These are phyloP conservation scores for Pythium utonaiense DNA, from an alignment of 352 stramenopile genomes.

Conservation along the genomic window DNA sequence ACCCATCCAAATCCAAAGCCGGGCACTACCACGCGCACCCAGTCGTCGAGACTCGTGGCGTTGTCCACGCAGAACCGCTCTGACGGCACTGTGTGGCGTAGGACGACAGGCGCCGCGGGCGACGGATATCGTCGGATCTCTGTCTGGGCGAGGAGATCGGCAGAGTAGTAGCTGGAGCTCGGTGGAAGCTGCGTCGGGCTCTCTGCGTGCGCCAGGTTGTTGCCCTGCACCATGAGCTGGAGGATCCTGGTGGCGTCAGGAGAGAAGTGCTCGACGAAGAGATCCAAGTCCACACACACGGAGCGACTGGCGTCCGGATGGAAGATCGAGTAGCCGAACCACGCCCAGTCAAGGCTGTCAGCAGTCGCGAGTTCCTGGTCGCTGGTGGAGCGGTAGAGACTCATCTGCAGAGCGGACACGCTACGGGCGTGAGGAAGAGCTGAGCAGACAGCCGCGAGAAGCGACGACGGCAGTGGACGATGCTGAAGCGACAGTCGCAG, in stretches of 20 bases:
- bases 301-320: neutral
- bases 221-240: neutral
- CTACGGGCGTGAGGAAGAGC: neutral
- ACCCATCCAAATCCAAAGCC: neutral
- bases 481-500: no score
- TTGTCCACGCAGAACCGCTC: neutral
- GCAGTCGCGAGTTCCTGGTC: no score
- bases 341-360: neutral
- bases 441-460: neutral
- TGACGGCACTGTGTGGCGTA: neutral
- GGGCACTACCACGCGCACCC: neutral
- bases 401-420: neutral
- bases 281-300: neutral
- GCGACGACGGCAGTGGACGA: neutral
- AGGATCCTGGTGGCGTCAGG: neutral
- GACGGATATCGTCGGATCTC: neutral
- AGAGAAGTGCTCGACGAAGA: neutral
- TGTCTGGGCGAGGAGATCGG: neutral
- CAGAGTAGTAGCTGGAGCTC: neutral
- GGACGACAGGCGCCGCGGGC: neutral
- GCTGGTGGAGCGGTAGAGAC: no score
- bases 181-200: neutral
- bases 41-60: neutral
- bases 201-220: neutral
- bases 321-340: neutral